Base-by-base conservation (phyloP, 495 filamentous ascomycete genomes). In the Aspergillus mulundensis region DNA sequence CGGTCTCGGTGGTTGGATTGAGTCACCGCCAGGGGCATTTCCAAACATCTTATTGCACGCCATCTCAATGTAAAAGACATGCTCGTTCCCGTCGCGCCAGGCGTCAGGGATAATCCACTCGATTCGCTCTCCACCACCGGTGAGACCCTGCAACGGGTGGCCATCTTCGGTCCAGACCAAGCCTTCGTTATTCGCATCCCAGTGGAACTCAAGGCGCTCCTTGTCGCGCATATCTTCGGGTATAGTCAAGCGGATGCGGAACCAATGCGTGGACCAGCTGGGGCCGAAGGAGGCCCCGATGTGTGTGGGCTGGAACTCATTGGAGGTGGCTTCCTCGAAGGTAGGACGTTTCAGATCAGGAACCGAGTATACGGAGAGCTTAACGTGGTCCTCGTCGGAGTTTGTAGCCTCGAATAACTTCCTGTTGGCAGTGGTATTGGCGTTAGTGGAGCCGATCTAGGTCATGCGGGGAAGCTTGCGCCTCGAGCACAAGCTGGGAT, bases 211-310 rank as follows among this genome's bases (percentile, higher is more conserved):
- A 34, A 98, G 73, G 23, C 87, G 85, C 53, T 88, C 81, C 60
- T 90, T 87, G 39, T 90, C 68, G 23, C 66, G 75, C 59, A 96
- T 78, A 1, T 89, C 74, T 59, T 78, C 58, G 16, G 94, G 94
- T 19, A 98, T 81, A 1, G 78, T 89, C 53, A 98, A 73, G 40
- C 83, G 74, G 50, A 96, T 82, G 41, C 84, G 87, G 79, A 97
- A 94, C 94, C 94, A 98, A 70, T 97, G 93, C n/a, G 94, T 98
- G 0, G 90, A 90, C 94, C 94, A 98, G 43, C 91, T 92, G 11
- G 94, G 94, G 4, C 94, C 94, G 62, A 97, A 97, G 14, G 76
- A 82, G 53, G 85, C 79, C 28, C 93, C 91, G 50, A 91, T 84
- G 15, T 77, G 75, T 1, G 93, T 88, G n/a, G 81, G 74, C 25